Evolutionary conservation across 345 rosid species (phyloP), one percentile per base, ranked within the genome.

Genomic region (Citrus mangshanensis): DNA sequence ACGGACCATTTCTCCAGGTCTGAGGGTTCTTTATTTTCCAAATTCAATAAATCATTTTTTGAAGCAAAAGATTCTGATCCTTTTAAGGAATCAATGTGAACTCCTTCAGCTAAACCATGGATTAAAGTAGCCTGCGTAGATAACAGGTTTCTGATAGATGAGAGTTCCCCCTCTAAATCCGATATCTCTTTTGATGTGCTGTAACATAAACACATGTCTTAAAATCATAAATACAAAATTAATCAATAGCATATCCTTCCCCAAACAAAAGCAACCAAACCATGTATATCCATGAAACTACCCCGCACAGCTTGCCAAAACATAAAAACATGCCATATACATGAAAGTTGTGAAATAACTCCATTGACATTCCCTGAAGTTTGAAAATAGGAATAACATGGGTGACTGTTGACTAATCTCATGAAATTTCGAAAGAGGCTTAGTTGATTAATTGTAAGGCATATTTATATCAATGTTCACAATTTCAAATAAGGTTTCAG

Each of bases 121-220:
- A 97, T 94, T 81, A 94, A 79, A 75, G 97, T 89, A 60, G 98
- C 96, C 86, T 97, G 99, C 65, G 97, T 97, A 34, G 99, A 94
- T 62, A 97, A 88, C 81, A 94, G 86, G 80, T 88, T 97, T 84
- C 99, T 86, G 77, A 97, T 97, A 76, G 99, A 89, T 40, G 92
- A 90, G 68, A 97, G 92, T 85, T 97, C 99, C 81, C 98, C 99
- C 80, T 97, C 99, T 76, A 97, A 89, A 83, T 97, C 99, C 0
- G 98, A 97, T 88, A 97, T 97, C 90, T 97, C 99, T 82, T 91
- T 97, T 0, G 99, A 97, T 21, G 99, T 97, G 37, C 99, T 97
- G 89, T 84, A 76, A 77, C 60, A 72, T 62, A 28, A 49, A 79
- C 32, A 79, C 12, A 21, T 64, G 7, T 37, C 79, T 69, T 68